phyloP scores from a whole-genome alignment of 345 rosid genomes.

The Cardiospermum halicacabum region DNA sequence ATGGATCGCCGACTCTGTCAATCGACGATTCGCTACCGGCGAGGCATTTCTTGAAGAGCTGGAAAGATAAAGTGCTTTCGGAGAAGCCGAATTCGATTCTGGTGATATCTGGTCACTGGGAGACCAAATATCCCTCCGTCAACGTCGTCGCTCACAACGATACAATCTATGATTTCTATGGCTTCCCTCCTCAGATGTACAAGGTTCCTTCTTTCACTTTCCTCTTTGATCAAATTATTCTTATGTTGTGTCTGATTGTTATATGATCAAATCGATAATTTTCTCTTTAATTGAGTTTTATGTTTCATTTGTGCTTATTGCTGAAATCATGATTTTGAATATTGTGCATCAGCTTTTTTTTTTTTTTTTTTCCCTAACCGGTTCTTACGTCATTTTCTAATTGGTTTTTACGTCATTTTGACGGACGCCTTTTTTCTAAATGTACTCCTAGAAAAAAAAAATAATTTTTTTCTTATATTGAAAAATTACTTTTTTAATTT shows the following conservation, averaged over 20 bases:
- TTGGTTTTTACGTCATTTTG: no score
- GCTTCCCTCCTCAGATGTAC: constrained; percentile 76
- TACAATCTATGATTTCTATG: constrained; percentile 76
- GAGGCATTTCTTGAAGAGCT: constrained; percentile 64
- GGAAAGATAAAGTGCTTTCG: constrained; percentile 35
- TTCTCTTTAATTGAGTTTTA: no score
- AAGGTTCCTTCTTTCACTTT: constrained; percentile 29
- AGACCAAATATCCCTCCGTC: constrained; percentile 58
- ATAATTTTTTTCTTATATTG: no score
- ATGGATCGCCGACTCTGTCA: constrained; percentile 75
- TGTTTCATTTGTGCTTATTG: no score
- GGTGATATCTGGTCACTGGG: constrained; percentile 88
- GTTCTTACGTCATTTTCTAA: no score
- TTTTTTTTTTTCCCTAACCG: no score
- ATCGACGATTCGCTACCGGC: constrained; percentile 67
- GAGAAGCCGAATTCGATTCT: constrained; percentile 67
- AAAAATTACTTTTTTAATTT: no score
- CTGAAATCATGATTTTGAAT: no score
- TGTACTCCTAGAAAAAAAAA: no score
- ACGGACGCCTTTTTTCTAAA: no score
- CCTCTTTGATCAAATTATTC: not conserved
- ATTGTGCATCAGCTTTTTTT: no score
- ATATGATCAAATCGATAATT: no score
- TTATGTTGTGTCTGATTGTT: not conserved
- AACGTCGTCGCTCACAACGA: constrained; percentile 51